Percentiles rank a stretch among this genome's conserved stretches.
Evolutionary conservation across 2,329 filamentous ascomycete genomes (phyloP).

Genomic region (Cladobotryum protrusum): DNA sequence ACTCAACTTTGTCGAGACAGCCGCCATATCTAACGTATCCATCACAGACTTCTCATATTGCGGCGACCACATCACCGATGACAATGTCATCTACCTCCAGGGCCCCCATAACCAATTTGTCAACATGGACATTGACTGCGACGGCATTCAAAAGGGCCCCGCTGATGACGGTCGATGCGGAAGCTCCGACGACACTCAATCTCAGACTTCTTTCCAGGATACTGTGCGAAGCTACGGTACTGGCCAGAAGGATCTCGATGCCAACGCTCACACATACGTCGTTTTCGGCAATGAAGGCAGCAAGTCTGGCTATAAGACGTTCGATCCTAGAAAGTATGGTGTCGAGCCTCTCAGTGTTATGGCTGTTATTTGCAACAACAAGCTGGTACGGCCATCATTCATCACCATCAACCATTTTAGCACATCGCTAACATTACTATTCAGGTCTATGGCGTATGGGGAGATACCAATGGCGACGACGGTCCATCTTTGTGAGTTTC

Average conservation of each 20-base stretch:
- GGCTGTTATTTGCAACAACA: constrained; percentile 46
- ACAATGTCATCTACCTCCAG: constrained; percentile 43
- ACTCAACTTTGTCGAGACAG: not conserved
- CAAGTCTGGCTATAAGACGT: constrained; percentile 28
- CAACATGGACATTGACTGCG: constrained; percentile 56
- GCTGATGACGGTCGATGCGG: constrained; percentile 40
- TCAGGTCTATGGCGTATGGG: constrained; percentile 54
- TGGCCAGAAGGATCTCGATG: constrained; percentile 37
- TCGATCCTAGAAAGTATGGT: constrained; percentile 23
- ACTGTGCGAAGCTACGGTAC: constrained; percentile 31
- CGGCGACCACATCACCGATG: constrained; percentile 35
- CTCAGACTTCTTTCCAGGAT: constrained; percentile 41
- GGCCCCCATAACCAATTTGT: constrained; percentile 35
- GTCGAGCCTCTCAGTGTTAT: constrained; percentile 33
- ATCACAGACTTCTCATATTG: constrained; percentile 38
- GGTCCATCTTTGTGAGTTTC: constrained; percentile 21
- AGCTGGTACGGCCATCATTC: constrained; percentile 29
- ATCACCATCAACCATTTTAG: not conserved
- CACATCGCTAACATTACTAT: not conserved
- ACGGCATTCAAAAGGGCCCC: constrained; percentile 39
- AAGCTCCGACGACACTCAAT: constrained; percentile 38
- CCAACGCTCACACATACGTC: constrained; percentile 47
- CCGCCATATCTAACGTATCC: not conserved
- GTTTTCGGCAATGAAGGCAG: constrained; percentile 45
- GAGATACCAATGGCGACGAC: constrained; percentile 53